These are phyloP conservation scores for Monoraphidium neglectum DNA, from an alignment of 139 green algal species.

Conservation along the genomic window DNA sequence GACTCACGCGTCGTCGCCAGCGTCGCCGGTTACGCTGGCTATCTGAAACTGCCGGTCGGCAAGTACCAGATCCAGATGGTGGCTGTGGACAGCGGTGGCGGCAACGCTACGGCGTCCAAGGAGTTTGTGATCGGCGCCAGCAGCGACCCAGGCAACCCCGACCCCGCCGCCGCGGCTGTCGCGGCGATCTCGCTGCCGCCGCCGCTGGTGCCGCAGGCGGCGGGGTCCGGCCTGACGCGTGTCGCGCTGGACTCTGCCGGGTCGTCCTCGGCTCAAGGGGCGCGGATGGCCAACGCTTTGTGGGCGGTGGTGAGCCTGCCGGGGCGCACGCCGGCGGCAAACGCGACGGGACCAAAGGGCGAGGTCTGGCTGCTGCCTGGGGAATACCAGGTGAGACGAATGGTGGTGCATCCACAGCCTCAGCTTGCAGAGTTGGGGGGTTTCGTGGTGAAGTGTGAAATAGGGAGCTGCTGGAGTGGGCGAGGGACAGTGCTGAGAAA, in stretches of 20 bases:
- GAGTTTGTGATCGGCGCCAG: conserved; percentile 18
- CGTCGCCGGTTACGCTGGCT: background rate
- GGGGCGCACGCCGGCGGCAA: conserved; percentile 6
- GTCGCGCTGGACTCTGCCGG: conserved; percentile 21
- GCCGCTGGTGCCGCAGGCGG: conserved; percentile 5
- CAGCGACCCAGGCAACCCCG: background rate
- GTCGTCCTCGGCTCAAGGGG: conserved; percentile 2
- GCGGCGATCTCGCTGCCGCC: conserved; percentile 29
- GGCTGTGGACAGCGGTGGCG: conserved; percentile 14
- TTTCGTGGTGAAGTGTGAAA: too few relatives aligned
- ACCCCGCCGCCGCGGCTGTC: background rate
- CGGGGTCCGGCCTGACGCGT: background rate
- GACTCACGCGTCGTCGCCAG: background rate
- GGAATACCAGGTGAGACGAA: conserved; percentile 8
- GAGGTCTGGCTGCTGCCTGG: conserved; percentile 9
- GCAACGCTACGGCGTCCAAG: conserved; percentile 5
- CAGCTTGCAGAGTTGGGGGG: too few relatives aligned
- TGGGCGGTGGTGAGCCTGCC: conserved; percentile 28
- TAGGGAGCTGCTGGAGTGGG: too few relatives aligned
- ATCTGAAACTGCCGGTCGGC: conserved; percentile 7
- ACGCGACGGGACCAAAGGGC: conserved; percentile 12
- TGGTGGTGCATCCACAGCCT: conserved; percentile 19
- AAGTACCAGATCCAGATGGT: conserved; percentile 8
- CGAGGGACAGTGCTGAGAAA: too few relatives aligned
- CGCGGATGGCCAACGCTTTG: background rate